These are phyloP conservation scores for Hapsidospora chrysogenum DNA, from an alignment of 495 filamentous ascomycete species.

Conservation along the genomic window DNA sequence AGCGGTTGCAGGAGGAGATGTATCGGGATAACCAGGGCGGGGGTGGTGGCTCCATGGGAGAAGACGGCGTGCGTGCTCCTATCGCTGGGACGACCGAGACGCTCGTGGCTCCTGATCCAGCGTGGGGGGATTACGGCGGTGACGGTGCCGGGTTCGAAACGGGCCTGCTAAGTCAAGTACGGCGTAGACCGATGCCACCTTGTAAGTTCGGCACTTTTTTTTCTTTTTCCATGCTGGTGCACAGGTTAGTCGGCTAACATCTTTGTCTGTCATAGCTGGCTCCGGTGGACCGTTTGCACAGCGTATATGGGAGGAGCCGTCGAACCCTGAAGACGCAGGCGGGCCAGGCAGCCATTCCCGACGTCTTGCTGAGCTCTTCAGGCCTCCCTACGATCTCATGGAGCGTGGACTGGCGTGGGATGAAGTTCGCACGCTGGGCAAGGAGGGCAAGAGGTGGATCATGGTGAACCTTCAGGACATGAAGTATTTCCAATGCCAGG, in stretches of 20 bases:
- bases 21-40: slow-evolving; percentile 38
- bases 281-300: slow-evolving; percentile 69
- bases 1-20: slow-evolving; percentile 79
- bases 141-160: slow-evolving; percentile 44
- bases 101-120: slow-evolving; percentile 48
- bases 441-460: slow-evolving; percentile 79
- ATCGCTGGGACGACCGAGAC: slow-evolving; percentile 87
- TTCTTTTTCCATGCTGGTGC: background rate
- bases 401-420: slow-evolving; percentile 50
- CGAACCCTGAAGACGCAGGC: slow-evolving; percentile 1
- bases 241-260: background rate
- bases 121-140: slow-evolving; percentile 33
- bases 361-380: slow-evolving; percentile 74
- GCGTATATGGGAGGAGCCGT: slow-evolving; percentile 54
- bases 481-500: slow-evolving; percentile 80
- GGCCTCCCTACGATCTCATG: slow-evolving; percentile 83
- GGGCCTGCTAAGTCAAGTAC: slow-evolving; percentile 49
- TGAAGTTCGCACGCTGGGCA: slow-evolving; percentile 64
- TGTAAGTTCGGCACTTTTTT: slow-evolving; percentile 14
- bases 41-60: slow-evolving; percentile 16
- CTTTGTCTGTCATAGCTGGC: background rate
- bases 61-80: slow-evolving; percentile 65
- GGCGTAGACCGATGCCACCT: slow-evolving; percentile 29
- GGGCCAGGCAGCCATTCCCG: slow-evolving; percentile 10
- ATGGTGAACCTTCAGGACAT: slow-evolving; percentile 89